These are phyloP conservation scores for Trichoderma atroviride DNA, from an alignment of 2,329 filamentous ascomycete genomes.

Conservation along the genomic window DNA sequence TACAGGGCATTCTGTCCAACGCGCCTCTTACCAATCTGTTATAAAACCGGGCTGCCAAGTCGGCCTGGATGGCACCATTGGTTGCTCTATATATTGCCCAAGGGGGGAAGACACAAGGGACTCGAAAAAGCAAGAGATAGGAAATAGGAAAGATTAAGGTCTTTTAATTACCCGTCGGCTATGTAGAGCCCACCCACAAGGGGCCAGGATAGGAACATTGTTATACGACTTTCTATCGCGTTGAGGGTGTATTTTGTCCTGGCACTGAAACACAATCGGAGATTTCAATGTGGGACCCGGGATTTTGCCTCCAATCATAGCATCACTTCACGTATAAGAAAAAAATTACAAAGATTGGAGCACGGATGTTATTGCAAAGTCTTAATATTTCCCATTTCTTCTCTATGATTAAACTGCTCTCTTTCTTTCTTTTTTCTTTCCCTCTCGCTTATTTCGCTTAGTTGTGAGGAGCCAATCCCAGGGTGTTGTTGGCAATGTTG, in stretches of 20 bases:
- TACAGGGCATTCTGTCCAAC: neutral
- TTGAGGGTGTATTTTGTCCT: neutral
- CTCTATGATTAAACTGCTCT: slow-evolving; percentile 1
- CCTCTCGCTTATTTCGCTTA: slow-evolving; percentile 19
- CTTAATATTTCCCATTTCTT: slow-evolving; percentile 18
- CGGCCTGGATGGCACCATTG: neutral
- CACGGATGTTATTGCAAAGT: slow-evolving; percentile 11
- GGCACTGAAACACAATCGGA: neutral
- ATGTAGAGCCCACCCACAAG: neutral
- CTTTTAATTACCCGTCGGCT: slow-evolving; percentile 8
- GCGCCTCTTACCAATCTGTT: neutral
- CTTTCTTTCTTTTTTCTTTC: neutral
- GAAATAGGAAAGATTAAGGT: neutral
- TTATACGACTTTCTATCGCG: neutral
- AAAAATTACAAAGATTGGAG: neutral
- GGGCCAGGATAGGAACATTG: neutral
- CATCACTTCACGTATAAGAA: neutral
- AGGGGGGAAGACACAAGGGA: neutral
- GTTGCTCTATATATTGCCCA: neutral
- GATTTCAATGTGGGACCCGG: neutral
- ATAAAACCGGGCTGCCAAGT: neutral
- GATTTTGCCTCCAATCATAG: slow-evolving; percentile 6
- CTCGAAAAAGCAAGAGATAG: neutral
- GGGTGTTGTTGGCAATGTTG: slow-evolving; percentile 56
- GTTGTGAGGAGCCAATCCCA: slow-evolving; percentile 50